Evolutionary conservation across 2,329 filamentous ascomycete species (phyloP).

Genomic region (Sporothrix protearum): DNA sequence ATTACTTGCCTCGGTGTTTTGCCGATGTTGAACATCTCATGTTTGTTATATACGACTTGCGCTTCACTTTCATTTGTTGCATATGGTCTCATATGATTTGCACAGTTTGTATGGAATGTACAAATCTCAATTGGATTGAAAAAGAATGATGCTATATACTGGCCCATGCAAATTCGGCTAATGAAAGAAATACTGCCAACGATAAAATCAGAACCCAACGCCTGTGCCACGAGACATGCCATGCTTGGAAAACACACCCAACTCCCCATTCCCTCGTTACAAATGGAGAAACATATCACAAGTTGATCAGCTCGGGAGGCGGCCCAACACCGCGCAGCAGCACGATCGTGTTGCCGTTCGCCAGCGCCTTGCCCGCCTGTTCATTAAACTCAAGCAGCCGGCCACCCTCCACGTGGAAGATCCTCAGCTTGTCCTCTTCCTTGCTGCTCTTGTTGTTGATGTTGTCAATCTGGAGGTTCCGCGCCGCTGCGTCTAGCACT

Average conservation of each 20-base stretch:
- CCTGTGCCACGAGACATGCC: neutral
- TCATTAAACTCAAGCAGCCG: constrained; percentile 82
- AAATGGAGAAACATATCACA: constrained; percentile 32
- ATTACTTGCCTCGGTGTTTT: neutral
- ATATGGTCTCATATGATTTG: neutral
- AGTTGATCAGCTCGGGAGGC: constrained; percentile 68
- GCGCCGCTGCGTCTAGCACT: constrained; percentile 73
- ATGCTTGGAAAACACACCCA: neutral
- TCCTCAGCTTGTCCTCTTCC: constrained; percentile 74
- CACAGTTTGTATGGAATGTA: constrained; percentile 1
- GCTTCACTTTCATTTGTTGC: neutral
- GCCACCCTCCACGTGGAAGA: constrained; percentile 92
- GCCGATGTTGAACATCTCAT: neutral
- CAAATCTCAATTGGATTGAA: neutral
- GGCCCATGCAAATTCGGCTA: neutral
- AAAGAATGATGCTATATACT: neutral
- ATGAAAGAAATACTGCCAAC: neutral
- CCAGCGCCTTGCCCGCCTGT: constrained; percentile 69
- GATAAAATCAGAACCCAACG: neutral
- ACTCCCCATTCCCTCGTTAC: neutral
- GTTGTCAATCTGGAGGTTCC: constrained; percentile 73
- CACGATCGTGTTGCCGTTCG: constrained; percentile 86
- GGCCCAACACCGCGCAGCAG: constrained; percentile 79
- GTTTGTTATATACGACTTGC: neutral
- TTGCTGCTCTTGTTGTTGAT: constrained; percentile 73